Conservation (phyloP, 306 rosid genomes). For the Phaseolus lunatus region DNA sequence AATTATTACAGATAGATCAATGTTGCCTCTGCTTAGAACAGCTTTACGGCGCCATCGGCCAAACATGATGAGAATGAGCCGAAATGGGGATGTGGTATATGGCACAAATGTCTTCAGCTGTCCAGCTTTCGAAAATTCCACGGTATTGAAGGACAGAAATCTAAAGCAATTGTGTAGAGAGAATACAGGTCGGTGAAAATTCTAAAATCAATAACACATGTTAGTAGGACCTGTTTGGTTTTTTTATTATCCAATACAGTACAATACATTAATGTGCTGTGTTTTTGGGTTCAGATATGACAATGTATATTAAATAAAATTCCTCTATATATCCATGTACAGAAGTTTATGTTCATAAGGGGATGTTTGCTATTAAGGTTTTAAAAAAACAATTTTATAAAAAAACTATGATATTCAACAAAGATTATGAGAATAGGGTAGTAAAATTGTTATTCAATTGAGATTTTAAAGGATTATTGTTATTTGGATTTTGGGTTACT, state of each 20-base stretch:
- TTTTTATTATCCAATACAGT: not conserved
- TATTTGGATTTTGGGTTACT: too few species aligned
- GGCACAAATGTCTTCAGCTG: not conserved
- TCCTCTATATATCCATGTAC: not conserved
- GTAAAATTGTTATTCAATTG: too few species aligned
- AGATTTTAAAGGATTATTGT: too few species aligned
- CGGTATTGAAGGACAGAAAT: slow-evolving; percentile 16
- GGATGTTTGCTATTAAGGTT: too few species aligned
- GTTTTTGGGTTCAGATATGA: not conserved
- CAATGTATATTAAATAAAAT: not conserved
- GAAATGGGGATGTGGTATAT: not conserved
- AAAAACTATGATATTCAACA: too few species aligned
- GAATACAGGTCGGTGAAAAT: not conserved
- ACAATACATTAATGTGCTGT: not conserved
- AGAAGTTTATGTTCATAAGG: not conserved
- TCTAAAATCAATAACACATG: not conserved
- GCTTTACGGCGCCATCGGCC: not conserved
- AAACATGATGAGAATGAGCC: slow-evolving; percentile 5
- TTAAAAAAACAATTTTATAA: too few species aligned
- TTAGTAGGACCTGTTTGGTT: not conserved
- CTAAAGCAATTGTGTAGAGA: not conserved
- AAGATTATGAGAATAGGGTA: too few species aligned
- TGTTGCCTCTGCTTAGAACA: slow-evolving; percentile 7
- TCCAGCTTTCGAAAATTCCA: slow-evolving; percentile 31
- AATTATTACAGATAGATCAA: not conserved